These are phyloP conservation scores for Yamadazyma pseudoaaseri DNA, from an alignment of 1,139 yeast genomes.

Conservation along the genomic window DNA sequence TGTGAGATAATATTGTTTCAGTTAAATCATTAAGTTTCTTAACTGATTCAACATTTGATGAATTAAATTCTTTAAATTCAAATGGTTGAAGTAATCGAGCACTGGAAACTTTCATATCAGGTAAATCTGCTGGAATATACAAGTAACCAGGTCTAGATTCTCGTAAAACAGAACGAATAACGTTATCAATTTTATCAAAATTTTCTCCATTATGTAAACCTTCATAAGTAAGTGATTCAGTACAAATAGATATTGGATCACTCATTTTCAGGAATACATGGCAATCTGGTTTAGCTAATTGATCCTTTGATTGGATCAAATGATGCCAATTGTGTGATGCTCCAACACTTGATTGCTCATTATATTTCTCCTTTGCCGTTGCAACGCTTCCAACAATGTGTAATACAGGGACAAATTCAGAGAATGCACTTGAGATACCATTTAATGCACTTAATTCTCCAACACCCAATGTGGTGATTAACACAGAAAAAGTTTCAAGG, in stretches of 20 bases:
- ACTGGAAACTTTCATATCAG: conserved; percentile 47
- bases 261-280: conserved; percentile 62
- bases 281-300: conserved; percentile 55
- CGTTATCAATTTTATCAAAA: conserved; percentile 53
- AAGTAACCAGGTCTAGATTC: conserved; percentile 78
- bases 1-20: conserved; percentile 41
- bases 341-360: conserved; percentile 25
- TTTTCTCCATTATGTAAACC: conserved; percentile 37
- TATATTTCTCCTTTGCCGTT: conserved; percentile 41
- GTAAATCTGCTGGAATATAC: conserved; percentile 70
- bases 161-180: conserved; percentile 53
- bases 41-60: conserved; percentile 10
- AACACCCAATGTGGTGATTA: conserved; percentile 75
- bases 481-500: conserved; percentile 39
- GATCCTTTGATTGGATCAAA: conserved; percentile 55
- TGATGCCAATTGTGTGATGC: conserved; percentile 56
- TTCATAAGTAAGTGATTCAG: conserved; percentile 53
- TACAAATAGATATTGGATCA: conserved; percentile 55
- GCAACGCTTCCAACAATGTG: conserved; percentile 74
- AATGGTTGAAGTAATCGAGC: conserved; percentile 25
- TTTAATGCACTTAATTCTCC: conserved; percentile 86
- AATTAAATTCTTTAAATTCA: conserved; percentile 24
- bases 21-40: conserved; percentile 39
- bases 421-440: conserved; percentile 80
- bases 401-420: conserved; percentile 75